These are phyloP conservation scores for Sugiyamaella grinbergsii DNA, from an alignment of 1,139 yeast species.

Conservation along the genomic window DNA sequence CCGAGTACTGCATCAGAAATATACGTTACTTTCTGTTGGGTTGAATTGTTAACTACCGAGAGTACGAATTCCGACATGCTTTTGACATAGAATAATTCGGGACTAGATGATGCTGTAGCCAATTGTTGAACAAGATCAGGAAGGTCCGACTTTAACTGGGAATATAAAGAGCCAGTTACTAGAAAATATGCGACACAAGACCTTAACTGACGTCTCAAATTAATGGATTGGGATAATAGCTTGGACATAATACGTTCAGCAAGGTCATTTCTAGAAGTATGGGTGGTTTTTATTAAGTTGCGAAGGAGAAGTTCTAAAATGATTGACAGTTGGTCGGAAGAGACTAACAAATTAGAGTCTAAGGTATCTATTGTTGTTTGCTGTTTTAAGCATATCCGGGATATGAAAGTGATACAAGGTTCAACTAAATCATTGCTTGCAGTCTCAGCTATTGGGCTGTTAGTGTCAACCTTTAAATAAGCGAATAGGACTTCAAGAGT, in stretches of 20 bases:
- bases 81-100: conserved; percentile 11
- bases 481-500: conserved; percentile 1
- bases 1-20: conserved; percentile 8
- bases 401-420: conserved; percentile 6
- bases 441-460: conserved; percentile 7
- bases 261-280: not conserved
- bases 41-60: conserved; percentile 1
- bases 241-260: not conserved
- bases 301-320: conserved; percentile 9
- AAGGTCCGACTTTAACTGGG: not conserved
- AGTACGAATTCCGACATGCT: conserved; percentile 14
- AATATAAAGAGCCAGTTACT: not conserved
- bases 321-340: not conserved
- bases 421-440: not conserved
- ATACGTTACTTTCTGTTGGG: conserved; percentile 8
- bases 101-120: not conserved
- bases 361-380: not conserved
- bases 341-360: not conserved
- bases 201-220: not conserved
- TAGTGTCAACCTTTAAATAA: not conserved
- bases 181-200: conserved; percentile 10
- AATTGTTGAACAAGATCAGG: not conserved
- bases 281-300: not conserved
- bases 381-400: conserved; percentile 8
- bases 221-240: not conserved